A percentile compares a stretch with the other conserved stretches of the same genome.
These are phyloP conservation scores for Pythium utonaiense DNA, from an alignment of 352 stramenopile genomes.

Conservation along the genomic window DNA sequence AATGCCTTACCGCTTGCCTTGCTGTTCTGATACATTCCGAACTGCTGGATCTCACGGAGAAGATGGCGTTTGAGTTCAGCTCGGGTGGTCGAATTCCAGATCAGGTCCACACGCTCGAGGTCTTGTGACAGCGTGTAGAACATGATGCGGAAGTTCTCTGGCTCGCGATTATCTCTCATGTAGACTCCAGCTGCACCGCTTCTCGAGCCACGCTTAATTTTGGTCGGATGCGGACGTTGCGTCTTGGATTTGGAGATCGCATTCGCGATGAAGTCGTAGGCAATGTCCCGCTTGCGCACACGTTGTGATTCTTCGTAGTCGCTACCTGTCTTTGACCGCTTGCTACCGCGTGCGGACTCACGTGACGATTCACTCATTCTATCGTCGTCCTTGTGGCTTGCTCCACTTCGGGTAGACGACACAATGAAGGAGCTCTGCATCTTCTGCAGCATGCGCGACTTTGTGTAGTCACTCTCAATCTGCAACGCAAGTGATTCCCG, in stretches of 20 bases:
- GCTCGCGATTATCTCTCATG: conserved; percentile 20
- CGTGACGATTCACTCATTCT: conserved; percentile 16
- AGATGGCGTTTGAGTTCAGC: conserved; percentile 87
- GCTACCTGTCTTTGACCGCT: conserved; percentile 8
- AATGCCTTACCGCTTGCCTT: conserved; percentile 65
- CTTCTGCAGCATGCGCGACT: conserved; percentile 24
- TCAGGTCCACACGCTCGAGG: conserved; percentile 89
- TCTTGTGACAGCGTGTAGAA: conserved; percentile 94
- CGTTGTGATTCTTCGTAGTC: conserved; percentile 24
- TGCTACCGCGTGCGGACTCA: conserved; percentile 11
- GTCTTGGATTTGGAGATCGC: conserved; percentile 35
- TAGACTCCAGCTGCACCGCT: conserved; percentile 8
- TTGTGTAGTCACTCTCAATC: conserved; percentile 32
- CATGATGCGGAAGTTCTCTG: conserved; percentile 93
- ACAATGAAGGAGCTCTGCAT: conserved; percentile 19
- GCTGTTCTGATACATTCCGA: conserved; percentile 74
- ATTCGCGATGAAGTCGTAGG: conserved; percentile 47
- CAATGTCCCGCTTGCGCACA: conserved; percentile 68
- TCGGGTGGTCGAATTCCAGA: conserved; percentile 92
- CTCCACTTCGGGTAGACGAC: conserved; percentile 4
- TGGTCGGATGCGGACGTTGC: conserved; percentile 26
- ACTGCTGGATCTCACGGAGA: conserved; percentile 76
- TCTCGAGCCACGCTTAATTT: conserved; percentile 22
- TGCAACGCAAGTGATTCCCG: conserved; percentile 52
- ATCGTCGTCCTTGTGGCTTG: conserved; percentile 6